Evolutionary conservation across 306 rosid genomes (phyloP).

Genomic region (Echinosophora koreensis): DNA sequence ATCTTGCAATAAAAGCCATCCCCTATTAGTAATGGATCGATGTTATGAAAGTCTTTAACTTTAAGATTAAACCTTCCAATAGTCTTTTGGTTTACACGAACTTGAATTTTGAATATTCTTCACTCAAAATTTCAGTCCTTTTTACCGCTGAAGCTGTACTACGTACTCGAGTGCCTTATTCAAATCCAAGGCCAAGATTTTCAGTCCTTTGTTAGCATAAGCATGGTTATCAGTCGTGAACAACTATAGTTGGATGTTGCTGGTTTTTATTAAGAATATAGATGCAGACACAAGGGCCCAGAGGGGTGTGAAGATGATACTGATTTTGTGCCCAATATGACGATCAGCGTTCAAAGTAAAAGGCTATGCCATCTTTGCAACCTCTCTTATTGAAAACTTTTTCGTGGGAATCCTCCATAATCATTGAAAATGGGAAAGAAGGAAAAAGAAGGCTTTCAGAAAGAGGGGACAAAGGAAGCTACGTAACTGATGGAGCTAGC

Average conservation of each 20-base stretch:
- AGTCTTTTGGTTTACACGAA: too few relatives aligned
- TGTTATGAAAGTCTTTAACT: too few relatives aligned
- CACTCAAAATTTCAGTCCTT: neutral
- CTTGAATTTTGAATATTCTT: neutral
- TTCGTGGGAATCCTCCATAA: conserved; percentile 46
- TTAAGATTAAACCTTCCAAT: too few relatives aligned
- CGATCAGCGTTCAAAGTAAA: conserved; percentile 47
- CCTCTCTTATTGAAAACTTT: conserved; percentile 49
- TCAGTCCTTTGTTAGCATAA: neutral
- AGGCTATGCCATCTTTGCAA: conserved; percentile 38
- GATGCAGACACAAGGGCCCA: conserved; percentile 53
- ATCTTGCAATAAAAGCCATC: too few relatives aligned
- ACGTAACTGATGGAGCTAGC: conserved; percentile 46
- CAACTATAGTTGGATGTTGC: conserved; percentile 24
- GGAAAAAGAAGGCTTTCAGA: conserved; percentile 34
- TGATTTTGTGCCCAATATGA: conserved; percentile 40
- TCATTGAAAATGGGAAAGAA: conserved; percentile 48
- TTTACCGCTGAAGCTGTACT: neutral
- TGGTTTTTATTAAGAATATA: conserved; percentile 24
- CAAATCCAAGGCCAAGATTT: neutral
- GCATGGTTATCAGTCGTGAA: neutral
- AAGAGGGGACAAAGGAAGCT: conserved; percentile 37
- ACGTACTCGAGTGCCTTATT: neutral
- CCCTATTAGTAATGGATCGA: too few relatives aligned
- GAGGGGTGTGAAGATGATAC: conserved; percentile 27